These are phyloP conservation scores for Macaranga tanarius DNA, from an alignment of 441 rosid species.

Conservation along the genomic window DNA sequence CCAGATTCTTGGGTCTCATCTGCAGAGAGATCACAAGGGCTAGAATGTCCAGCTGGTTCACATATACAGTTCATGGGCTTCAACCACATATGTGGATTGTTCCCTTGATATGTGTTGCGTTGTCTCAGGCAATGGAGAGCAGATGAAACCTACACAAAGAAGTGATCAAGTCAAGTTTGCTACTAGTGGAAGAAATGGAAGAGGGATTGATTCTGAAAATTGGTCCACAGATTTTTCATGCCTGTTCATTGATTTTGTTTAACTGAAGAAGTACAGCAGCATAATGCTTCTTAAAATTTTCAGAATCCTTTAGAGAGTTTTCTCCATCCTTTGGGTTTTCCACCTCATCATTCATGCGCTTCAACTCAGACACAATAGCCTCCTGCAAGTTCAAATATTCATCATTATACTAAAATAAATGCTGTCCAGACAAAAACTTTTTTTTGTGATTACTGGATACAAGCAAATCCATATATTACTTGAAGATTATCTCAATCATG, in stretches of 20 bases:
- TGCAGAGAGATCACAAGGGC: slow-evolving; percentile 26
- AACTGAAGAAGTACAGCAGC: slow-evolving; percentile 66
- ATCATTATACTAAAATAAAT: slow-evolving; percentile 15
- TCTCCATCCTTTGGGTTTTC: slow-evolving; percentile 46
- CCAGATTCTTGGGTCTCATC: slow-evolving; percentile 58
- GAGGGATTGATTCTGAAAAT: slow-evolving; percentile 13
- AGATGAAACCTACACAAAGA: slow-evolving; percentile 55
- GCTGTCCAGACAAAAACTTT: neutral
- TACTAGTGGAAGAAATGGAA: slow-evolving; percentile 1
- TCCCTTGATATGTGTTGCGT: slow-evolving; percentile 51
- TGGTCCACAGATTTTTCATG: slow-evolving; percentile 38
- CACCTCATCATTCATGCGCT: slow-evolving; percentile 50
- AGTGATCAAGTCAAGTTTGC: slow-evolving; percentile 11
- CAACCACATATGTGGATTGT: slow-evolving; percentile 33
- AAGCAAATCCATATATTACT: neutral
- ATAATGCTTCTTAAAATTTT: slow-evolving; percentile 61
- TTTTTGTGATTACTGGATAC: neutral
- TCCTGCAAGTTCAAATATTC: slow-evolving; percentile 43
- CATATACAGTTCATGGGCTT: slow-evolving; percentile 33
- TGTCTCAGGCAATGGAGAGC: slow-evolving; percentile 55
- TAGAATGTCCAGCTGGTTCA: slow-evolving; percentile 38
- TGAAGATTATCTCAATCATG: neutral
- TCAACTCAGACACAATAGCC: slow-evolving; percentile 55
- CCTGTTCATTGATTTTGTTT: slow-evolving; percentile 69
- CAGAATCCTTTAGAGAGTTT: slow-evolving; percentile 53